A percentile compares a stretch with the other conserved stretches of the same genome.
Conservation (phyloP, 345 rosid species). For the Psidium guajava region DNA sequence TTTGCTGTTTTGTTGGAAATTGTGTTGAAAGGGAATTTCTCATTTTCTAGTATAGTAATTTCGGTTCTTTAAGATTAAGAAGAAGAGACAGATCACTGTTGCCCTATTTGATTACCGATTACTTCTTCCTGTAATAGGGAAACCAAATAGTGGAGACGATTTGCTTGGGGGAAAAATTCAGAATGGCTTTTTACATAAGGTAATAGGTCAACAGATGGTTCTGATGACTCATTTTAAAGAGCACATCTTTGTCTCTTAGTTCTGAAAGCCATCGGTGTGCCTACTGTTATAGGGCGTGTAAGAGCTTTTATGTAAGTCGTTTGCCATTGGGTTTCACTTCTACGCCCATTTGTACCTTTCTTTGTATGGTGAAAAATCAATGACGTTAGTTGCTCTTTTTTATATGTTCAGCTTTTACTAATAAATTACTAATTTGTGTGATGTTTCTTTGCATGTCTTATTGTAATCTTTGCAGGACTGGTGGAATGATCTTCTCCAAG, state of each 20-base stretch:
- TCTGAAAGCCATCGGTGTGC: background rate
- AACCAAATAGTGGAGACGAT: background rate
- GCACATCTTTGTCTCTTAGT: background rate
- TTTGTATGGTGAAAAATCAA: background rate
- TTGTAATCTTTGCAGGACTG: slow-evolving; percentile 47
- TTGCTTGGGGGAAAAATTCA: background rate
- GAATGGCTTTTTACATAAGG: background rate
- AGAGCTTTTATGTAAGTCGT: background rate
- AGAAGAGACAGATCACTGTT: background rate
- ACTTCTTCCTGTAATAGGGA: background rate
- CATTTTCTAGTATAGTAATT: background rate
- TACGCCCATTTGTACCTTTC: background rate
- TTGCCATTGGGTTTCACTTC: background rate
- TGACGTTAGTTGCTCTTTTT: background rate
- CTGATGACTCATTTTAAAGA: background rate
- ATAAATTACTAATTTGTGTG: background rate
- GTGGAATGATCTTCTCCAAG: slow-evolving; percentile 92
- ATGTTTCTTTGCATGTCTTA: background rate
- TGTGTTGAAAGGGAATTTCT: background rate
- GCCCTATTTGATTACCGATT: background rate
- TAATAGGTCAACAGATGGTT: background rate
- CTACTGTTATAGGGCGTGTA: background rate
- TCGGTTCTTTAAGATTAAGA: background rate
- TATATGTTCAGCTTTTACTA: background rate
- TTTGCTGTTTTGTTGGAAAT: background rate